Evolutionary conservation across 2,329 filamentous ascomycete species (phyloP).

Genomic region (Lachnellula hyalina): DNA sequence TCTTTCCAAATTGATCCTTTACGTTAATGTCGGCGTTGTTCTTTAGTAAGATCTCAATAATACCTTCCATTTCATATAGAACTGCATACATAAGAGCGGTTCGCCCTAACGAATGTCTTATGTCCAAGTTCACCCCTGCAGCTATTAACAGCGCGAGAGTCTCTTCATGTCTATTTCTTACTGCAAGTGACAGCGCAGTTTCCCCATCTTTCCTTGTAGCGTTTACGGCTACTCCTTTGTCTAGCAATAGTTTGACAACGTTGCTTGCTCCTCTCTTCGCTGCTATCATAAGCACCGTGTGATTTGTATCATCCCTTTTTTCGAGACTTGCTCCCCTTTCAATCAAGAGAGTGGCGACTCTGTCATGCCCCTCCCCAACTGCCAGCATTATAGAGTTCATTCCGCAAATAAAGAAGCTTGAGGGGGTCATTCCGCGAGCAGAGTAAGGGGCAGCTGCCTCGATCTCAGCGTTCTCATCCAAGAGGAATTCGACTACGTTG

Average conservation of each 20-base stretch:
- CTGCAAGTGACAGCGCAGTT: conserved; percentile 4
- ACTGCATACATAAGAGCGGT: conserved; percentile 10
- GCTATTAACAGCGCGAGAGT: conserved; percentile 6
- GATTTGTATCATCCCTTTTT: not conserved
- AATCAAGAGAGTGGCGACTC: not conserved
- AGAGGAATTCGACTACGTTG: too few species aligned
- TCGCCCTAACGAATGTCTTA: conserved; percentile 2
- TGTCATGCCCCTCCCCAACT: not conserved
- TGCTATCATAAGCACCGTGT: conserved; percentile 3
- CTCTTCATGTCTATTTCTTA: not conserved
- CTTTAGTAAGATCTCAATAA: too few species aligned
- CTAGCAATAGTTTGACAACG: conserved; percentile 7
- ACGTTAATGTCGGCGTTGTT: not conserved
- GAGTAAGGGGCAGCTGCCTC: too few species aligned
- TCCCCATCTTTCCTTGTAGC: conserved; percentile 1
- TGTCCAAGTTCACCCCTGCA: conserved; percentile 6
- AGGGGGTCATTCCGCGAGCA: too few species aligned
- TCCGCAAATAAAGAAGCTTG: too few species aligned
- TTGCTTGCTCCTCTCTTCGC: not conserved
- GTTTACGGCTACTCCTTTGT: conserved; percentile 11
- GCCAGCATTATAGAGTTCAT: conserved; percentile 6
- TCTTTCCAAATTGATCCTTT: too few species aligned
- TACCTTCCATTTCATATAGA: not conserved
- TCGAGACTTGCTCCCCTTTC: not conserved
- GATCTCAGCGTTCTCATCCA: too few species aligned